Conservation (phyloP, 2,329 filamentous ascomycete species). For the Domatiomyces catenatus region DNA sequence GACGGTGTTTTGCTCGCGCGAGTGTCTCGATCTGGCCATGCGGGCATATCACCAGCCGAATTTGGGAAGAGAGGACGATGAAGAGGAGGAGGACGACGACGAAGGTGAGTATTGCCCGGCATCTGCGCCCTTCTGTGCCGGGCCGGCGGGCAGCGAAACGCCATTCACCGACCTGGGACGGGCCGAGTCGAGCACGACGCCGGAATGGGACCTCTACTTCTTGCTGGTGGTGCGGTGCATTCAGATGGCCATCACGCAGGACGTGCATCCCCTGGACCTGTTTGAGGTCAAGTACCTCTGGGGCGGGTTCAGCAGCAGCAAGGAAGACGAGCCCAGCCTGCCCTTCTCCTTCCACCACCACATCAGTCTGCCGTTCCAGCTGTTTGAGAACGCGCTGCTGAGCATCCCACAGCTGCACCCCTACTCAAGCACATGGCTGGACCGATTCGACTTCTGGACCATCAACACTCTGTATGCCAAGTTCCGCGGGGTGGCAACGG, state of each 20-base stretch:
- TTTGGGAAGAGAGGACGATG: neutral
- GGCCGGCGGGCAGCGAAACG: conserved; percentile 37
- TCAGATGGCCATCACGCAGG: conserved; percentile 46
- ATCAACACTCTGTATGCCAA: conserved; percentile 87
- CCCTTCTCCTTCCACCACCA: conserved; percentile 48
- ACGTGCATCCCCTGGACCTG: conserved; percentile 43
- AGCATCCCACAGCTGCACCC: conserved; percentile 31
- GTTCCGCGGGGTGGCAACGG: conserved; percentile 83
- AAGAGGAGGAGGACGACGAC: conserved; percentile 12
- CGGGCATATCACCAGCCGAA: conserved; percentile 35
- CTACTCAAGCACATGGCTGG: conserved; percentile 28
- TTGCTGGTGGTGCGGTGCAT: conserved; percentile 43
- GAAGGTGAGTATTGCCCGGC: conserved; percentile 13
- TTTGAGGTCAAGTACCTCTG: conserved; percentile 49
- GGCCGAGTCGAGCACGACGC: conserved; percentile 41
- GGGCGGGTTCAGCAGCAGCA: conserved; percentile 39
- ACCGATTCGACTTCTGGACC: conserved; percentile 39
- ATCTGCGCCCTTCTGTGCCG: conserved; percentile 22
- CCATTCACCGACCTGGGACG: conserved; percentile 42
- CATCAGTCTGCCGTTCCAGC: conserved; percentile 43
- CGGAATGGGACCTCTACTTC: conserved; percentile 45
- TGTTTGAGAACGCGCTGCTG: conserved; percentile 37
- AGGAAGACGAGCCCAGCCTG: conserved; percentile 25
- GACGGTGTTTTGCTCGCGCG: conserved; percentile 44
- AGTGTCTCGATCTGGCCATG: conserved; percentile 41